Evolutionary conservation across 768 basidiomycete genomes (phyloP).

Genomic region (Suillus brevipes): DNA sequence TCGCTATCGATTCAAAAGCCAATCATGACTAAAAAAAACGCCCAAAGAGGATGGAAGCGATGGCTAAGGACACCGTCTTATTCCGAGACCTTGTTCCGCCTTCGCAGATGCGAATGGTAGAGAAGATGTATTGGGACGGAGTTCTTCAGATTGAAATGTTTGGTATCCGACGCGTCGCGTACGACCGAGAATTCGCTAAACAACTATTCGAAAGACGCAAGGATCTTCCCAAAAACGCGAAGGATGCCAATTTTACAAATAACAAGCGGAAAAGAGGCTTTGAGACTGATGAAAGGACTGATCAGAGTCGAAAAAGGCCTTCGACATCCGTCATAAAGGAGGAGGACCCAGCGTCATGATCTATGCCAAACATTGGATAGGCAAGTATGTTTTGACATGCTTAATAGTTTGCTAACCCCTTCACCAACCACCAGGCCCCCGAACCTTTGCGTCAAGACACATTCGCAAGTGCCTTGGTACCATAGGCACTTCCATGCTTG

Average conservation of each 20-base stretch:
- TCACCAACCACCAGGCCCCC: constrained; percentile 28
- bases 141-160: constrained; percentile 30
- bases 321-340: neutral
- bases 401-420: neutral
- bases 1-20: constrained; percentile 2
- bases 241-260: neutral
- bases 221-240: neutral
- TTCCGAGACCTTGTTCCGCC: constrained; percentile 25
- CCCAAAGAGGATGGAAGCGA: constrained; percentile 20
- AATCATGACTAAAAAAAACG: neutral
- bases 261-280: constrained; percentile 3
- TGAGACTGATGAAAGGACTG: neutral
- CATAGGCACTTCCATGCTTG: constrained; percentile 32
- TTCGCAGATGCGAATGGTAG: constrained; percentile 25
- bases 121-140: constrained; percentile 29
- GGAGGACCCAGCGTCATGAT: neutral
- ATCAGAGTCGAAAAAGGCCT: neutral
- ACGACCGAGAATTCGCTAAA: constrained; percentile 17
- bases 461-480: constrained; percentile 62
- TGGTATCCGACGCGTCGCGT: constrained; percentile 23
- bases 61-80: constrained; percentile 19
- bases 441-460: constrained; percentile 60
- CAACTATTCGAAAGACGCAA: constrained; percentile 14
- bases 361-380: neutral
- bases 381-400: neutral